A percentile compares a stretch with the other conserved stretches of the same genome.
Conservation (phyloP, 305 asterid species). For the Rubia balearica region DNA sequence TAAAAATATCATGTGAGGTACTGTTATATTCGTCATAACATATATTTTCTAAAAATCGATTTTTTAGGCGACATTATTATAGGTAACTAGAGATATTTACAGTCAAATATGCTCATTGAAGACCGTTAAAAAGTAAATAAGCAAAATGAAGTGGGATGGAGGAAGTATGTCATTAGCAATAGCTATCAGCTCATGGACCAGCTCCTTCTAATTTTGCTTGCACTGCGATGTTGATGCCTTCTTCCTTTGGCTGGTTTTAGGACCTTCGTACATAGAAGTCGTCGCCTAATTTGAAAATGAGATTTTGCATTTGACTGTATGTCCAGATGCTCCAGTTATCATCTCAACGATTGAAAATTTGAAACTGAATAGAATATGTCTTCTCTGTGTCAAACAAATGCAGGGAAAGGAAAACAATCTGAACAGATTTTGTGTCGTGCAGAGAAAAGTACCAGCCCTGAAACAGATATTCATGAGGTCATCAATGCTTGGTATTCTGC, state of each 20-base stretch:
- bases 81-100: too few species aligned
- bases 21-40: too few species aligned
- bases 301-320: not conserved
- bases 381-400: conserved; percentile 13
- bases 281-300: not conserved
- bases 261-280: not conserved
- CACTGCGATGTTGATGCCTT: not conserved
- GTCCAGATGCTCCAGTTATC: not conserved
- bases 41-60: too few species aligned
- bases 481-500: conserved; percentile 75
- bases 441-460: conserved; percentile 29
- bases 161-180: not conserved
- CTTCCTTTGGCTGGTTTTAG: not conserved
- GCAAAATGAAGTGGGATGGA: too few species aligned
- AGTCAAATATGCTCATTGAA: too few species aligned
- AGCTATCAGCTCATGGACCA: not conserved
- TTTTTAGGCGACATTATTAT: too few species aligned
- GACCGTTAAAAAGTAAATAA: too few species aligned
- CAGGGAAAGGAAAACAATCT: conserved; percentile 34
- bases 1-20: too few species aligned
- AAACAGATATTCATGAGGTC: conserved; percentile 50
- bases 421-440: conserved; percentile 19
- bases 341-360: not conserved
- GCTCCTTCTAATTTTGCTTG: not conserved
- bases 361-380: not conserved